These are phyloP conservation scores for Paracoccidioides brasiliensis DNA, from an alignment of 2,329 filamentous ascomycete genomes.

Conservation along the genomic window DNA sequence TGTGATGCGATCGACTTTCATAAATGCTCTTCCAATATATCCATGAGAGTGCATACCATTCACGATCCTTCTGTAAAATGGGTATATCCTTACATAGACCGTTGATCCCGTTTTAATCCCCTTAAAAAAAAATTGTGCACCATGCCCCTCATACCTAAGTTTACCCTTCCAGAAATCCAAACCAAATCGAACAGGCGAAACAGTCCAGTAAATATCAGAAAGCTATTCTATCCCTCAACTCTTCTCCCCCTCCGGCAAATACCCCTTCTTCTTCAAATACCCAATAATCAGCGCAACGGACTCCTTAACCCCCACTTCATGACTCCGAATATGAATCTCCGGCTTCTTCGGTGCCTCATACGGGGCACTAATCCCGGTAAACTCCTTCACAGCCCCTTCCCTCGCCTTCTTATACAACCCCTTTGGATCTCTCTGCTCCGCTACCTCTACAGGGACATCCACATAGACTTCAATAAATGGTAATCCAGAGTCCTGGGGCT, in stretches of 20 bases:
- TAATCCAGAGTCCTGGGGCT: conserved; percentile 45
- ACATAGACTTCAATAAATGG: conserved; percentile 91
- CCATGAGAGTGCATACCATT: no score
- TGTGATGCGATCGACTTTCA: no score
- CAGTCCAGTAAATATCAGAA: not conserved
- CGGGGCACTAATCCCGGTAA: conserved; percentile 87
- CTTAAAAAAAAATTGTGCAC: no score
- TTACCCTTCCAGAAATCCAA: not conserved
- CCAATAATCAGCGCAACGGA: conserved; percentile 72
- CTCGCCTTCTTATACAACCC: conserved; percentile 95
- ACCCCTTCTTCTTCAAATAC: conserved; percentile 59
- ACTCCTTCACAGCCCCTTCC: conserved; percentile 88
- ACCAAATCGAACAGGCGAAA: not conserved
- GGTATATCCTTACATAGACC: no score
- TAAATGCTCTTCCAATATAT: no score
- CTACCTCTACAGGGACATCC: conserved; percentile 79
- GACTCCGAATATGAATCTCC: conserved; percentile 77
- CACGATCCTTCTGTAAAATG: no score
- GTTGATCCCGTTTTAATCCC: no score
- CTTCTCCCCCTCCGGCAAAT: conserved; percentile 35
- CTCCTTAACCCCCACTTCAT: conserved; percentile 74
- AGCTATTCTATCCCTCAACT: conserved; percentile 2
- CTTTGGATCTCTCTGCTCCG: conserved; percentile 93
- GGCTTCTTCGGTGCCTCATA: conserved; percentile 81
- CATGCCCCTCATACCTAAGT: no score